phyloP scores from a whole-genome alignment of 2,329 filamentous ascomycete species.

The Fusarium sp. region DNA sequence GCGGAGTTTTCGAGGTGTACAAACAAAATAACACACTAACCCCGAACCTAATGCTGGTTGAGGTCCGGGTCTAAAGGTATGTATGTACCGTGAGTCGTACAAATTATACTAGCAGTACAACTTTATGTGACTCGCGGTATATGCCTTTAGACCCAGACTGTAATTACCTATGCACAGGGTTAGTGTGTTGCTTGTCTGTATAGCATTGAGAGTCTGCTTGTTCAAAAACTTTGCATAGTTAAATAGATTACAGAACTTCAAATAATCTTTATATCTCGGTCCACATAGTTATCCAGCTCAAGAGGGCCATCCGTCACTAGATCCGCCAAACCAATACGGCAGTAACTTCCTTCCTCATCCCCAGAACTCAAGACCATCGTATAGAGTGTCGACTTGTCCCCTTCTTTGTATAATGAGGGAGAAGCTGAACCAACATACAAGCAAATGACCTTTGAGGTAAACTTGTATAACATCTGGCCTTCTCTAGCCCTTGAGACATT shows the following conservation, averaged over 20 bases:
- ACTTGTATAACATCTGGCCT: background rate
- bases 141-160: background rate
- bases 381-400: background rate
- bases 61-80: too few species aligned
- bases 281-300: accelerated
- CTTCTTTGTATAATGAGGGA: background rate
- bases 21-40: accelerated
- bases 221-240: too few species aligned
- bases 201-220: accelerated
- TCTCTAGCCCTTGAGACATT: background rate
- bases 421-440: background rate
- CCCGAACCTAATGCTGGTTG: background rate
- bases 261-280: background rate
- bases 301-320: accelerated
- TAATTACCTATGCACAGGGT: too few species aligned
- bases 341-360: background rate
- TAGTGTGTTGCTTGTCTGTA: too few species aligned
- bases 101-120: too few species aligned
- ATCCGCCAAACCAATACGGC: background rate
- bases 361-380: background rate
- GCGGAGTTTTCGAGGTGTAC: too few species aligned
- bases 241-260: background rate
- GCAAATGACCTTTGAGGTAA: background rate
- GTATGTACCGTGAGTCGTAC: too few species aligned
- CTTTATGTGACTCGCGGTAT: too few species aligned